Conservation (phyloP, 2,329 filamentous ascomycete genomes). For the Xylaria sp. region DNA sequence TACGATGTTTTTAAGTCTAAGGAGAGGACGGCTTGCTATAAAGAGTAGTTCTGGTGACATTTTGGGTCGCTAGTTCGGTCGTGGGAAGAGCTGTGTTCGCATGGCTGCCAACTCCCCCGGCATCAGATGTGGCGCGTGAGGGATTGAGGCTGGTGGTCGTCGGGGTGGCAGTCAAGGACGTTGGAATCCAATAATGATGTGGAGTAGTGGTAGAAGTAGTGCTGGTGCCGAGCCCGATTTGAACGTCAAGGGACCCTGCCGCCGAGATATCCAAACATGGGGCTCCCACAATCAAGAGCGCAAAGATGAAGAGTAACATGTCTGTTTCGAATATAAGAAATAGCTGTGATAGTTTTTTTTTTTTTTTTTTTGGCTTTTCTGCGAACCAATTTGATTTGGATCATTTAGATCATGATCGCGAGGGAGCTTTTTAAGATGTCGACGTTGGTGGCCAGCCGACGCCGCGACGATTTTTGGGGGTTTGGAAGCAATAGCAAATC, state of each 20-base stretch:
- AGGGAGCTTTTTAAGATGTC: neutral
- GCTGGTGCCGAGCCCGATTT: neutral
- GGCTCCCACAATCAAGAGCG: slow-evolving; percentile 21
- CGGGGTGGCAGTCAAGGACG: neutral
- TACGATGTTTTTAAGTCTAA: neutral
- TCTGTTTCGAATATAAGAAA: slow-evolving; percentile 17
- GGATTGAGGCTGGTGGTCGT: neutral
- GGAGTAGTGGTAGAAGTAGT: neutral
- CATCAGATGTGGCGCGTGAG: neutral
- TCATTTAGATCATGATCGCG: neutral
- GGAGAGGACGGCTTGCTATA: neutral
- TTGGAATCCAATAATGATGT: neutral
- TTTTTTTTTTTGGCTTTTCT: neutral
- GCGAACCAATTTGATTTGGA: neutral
- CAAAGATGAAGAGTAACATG: slow-evolving; percentile 21
- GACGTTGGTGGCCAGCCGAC: neutral
- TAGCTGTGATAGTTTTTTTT: slow-evolving; percentile 16
- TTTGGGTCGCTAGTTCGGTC: neutral
- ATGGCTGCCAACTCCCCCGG: neutral
- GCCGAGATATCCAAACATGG: slow-evolving; percentile 22
- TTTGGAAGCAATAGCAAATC: neutral
- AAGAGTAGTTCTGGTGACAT: neutral
- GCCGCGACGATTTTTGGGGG: neutral
- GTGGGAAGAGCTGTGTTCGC: neutral
- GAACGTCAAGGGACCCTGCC: slow-evolving; percentile 3